Evolutionary conservation across 2,329 filamentous ascomycete species (phyloP).

Genomic region (Fusarium buharicum): DNA sequence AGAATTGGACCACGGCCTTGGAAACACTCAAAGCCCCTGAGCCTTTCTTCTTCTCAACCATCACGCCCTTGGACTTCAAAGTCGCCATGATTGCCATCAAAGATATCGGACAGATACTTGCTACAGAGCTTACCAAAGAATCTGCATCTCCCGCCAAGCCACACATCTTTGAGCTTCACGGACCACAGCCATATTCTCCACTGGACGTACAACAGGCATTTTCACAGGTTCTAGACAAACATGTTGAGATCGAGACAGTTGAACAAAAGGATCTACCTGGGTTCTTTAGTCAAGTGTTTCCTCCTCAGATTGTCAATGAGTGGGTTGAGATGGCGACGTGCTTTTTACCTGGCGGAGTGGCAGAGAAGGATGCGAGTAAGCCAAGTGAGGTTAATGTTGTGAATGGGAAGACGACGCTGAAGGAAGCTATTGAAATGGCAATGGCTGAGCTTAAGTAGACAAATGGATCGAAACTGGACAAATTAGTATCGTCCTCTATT

Average conservation of each 20-base stretch:
- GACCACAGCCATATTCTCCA: conserved; percentile 45
- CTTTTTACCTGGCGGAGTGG: conserved; percentile 45
- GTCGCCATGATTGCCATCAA: conserved; percentile 48
- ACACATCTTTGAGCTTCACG: conserved; percentile 48
- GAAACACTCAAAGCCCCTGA: conserved; percentile 42
- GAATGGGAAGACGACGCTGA: conserved; percentile 35
- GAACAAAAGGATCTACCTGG: conserved; percentile 34
- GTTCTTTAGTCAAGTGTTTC: conserved; percentile 41
- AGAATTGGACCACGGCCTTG: conserved; percentile 50
- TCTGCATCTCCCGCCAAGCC: conserved; percentile 36
- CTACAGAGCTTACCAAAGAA: conserved; percentile 39
- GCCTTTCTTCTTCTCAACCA: conserved; percentile 50
- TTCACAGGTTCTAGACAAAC: conserved; percentile 40
- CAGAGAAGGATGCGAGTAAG: conserved; percentile 29
- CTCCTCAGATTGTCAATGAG: conserved; percentile 35
- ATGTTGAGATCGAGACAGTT: conserved; percentile 46
- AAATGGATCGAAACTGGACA: too few relatives aligned
- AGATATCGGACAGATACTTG: conserved; percentile 44
- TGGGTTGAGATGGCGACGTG: conserved; percentile 49
- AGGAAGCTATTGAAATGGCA: conserved; percentile 26
- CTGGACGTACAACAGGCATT: conserved; percentile 47
- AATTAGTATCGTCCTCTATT: too few relatives aligned
- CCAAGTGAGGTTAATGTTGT: conserved; percentile 33
- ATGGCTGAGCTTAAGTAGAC: not conserved
- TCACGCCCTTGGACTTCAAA: conserved; percentile 49